Evolutionary conservation across 805 yeast genomes (phyloP), one percentile per base, ranked within the genome.

Genomic region (Suhomyces tanzawaensis): DNA sequence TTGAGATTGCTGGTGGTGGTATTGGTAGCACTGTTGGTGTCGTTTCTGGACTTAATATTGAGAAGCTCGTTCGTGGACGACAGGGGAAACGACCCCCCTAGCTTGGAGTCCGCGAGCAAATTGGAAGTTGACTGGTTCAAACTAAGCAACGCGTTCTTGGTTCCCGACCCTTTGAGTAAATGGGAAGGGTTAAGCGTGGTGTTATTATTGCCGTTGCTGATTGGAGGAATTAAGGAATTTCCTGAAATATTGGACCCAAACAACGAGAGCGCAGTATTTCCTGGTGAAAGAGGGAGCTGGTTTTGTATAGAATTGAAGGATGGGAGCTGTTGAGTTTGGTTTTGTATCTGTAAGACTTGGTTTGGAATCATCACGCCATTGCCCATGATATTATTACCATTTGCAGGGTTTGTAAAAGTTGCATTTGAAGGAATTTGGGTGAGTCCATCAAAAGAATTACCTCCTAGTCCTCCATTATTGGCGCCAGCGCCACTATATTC

Each of bases 241-340:
- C 39, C 32, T 11, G 41, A 29, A 16, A 24, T 18, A 29, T 26
- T 41, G 11, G 33, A 16, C 9, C 38, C 33, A 19, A 28, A 35
- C 7, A 29, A 11, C 7, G 38, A 11, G 19, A 37, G 41, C 18
- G 47, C 36, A n/a, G 40, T 27, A 29, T 34, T 44, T 7, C 37
- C 36, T 13, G 64, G 63, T 4, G 64, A 55, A 2, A 51, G 31
- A 2, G 67, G 62, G n/a, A 62, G 42, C 28, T 53, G 59, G 46
- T 57, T 60, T 37, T 62, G 68, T 30, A 62, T 59, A n/a, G 59
- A 44, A 41, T 62, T 62, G 42, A 63, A 62, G 4, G 68, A 57
- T 4, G 69, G 69, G 7, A 63, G 41, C 42, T 59, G 67, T 31
- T 62, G 66, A 37, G 39, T 49, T 39, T 56, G 64, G 39, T 52